A percentile compares a stretch with the other conserved stretches of the same genome.
Conservation (phyloP, 2,329 filamentous ascomycete species). For the Calonectria pseudoturangicola region DNA sequence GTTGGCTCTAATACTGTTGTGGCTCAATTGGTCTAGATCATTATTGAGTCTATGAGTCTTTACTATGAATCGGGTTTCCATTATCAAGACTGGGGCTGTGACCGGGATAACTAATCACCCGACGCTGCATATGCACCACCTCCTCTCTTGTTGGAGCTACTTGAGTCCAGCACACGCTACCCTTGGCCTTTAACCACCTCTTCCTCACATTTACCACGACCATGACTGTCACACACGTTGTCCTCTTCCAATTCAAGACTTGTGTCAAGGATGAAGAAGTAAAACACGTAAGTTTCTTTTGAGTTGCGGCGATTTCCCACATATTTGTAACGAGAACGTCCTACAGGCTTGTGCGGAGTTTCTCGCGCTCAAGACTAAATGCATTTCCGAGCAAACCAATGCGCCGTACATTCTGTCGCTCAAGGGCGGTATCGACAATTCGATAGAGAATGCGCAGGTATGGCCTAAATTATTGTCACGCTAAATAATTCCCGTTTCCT, state of each 20-base stretch:
- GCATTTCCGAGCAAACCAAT: slow-evolving; percentile 76
- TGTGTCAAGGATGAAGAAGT: slow-evolving; percentile 68
- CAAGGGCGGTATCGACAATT: slow-evolving; percentile 77
- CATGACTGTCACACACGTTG: slow-evolving; percentile 76
- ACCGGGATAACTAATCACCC: too few species aligned
- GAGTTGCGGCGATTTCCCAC: not conserved
- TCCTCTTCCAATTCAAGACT: slow-evolving; percentile 80
- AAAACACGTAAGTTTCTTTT: slow-evolving; percentile 68
- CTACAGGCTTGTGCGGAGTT: slow-evolving; percentile 57
- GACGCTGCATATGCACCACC: too few species aligned
- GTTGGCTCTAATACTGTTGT: too few species aligned
- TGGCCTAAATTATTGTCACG: not conserved
- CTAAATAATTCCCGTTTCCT: not conserved
- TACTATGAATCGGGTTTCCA: too few species aligned
- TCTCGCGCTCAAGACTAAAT: slow-evolving; percentile 73
- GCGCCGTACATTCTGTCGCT: slow-evolving; percentile 76
- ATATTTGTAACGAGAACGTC: not conserved
- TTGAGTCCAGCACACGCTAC: too few species aligned
- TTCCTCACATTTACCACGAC: slow-evolving; percentile 13
- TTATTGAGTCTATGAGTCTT: too few species aligned
- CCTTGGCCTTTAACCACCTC: slow-evolving; percentile 4
- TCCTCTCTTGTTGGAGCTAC: too few species aligned
- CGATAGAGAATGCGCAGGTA: slow-evolving; percentile 76
- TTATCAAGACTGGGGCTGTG: too few species aligned
- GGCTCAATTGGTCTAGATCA: too few species aligned